These are phyloP conservation scores for Myxozyma sirexii DNA, from an alignment of 805 yeast species.

Conservation along the genomic window DNA sequence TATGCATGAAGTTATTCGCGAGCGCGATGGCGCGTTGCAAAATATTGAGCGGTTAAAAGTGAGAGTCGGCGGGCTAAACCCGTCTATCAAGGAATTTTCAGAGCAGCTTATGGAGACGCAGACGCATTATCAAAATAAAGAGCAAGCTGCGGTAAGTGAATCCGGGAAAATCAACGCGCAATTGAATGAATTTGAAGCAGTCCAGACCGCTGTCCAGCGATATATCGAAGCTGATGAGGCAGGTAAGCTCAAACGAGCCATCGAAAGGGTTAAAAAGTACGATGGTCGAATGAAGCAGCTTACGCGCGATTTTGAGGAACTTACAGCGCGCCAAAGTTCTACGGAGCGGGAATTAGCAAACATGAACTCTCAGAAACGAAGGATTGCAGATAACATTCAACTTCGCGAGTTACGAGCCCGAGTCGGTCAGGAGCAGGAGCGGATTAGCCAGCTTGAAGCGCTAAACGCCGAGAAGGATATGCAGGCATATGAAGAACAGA, in stretches of 20 bases:
- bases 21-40: slow-evolving; percentile 39
- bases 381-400: slow-evolving; percentile 65
- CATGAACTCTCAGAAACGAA: slow-evolving; percentile 52
- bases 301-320: slow-evolving; percentile 34
- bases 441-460: slow-evolving; percentile 53
- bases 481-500: slow-evolving; percentile 61
- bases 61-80: slow-evolving; percentile 13
- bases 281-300: slow-evolving; percentile 35
- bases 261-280: slow-evolving; percentile 39
- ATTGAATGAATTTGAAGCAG: slow-evolving; percentile 13
- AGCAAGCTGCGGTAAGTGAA: slow-evolving; percentile 4
- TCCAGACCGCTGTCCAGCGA: not conserved
- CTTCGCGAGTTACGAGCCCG: slow-evolving; percentile 51
- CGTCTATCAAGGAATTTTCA: slow-evolving; percentile 6
- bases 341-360: slow-evolving; percentile 41
- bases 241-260: slow-evolving; percentile 43
- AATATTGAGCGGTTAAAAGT: slow-evolving; percentile 45
- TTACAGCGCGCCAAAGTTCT: slow-evolving; percentile 35
- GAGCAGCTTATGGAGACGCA: slow-evolving; percentile 13
- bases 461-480: slow-evolving; percentile 63
- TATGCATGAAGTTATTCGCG: slow-evolving; percentile 36
- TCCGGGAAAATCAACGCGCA: slow-evolving; percentile 5
- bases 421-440: slow-evolving; percentile 44
- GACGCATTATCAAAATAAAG: slow-evolving; percentile 29
- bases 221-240: not conserved